Conservation (phyloP, 1,284 basidiomycete species). For the Calocybe gambosa region DNA sequence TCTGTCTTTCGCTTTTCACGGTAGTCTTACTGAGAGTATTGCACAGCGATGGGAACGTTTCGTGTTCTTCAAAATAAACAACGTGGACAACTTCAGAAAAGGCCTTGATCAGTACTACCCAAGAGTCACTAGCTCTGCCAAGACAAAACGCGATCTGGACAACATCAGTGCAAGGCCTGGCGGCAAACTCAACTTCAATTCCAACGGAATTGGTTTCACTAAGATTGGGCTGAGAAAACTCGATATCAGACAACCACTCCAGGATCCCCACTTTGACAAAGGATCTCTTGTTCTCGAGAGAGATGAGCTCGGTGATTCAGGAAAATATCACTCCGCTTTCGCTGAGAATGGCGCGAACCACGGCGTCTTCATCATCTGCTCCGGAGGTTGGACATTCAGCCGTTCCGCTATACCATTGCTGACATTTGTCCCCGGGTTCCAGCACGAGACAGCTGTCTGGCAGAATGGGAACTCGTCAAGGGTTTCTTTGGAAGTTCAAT, state of each 20-base stretch:
- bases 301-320: too few species aligned
- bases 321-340: too few species aligned
- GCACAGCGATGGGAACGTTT: not conserved
- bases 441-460: too few species aligned
- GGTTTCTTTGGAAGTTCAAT: constrained; percentile 4
- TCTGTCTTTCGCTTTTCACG: too few species aligned
- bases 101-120: not conserved
- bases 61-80: not conserved
- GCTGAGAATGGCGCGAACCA: too few species aligned
- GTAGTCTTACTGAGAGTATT: not conserved
- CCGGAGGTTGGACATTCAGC: too few species aligned
- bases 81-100: not conserved
- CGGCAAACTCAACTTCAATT: not conserved
- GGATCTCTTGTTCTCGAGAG: too few species aligned
- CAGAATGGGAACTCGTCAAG: not conserved
- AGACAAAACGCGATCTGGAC: not conserved
- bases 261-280: too few species aligned
- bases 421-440: too few species aligned
- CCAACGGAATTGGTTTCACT: not conserved
- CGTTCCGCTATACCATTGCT: too few species aligned
- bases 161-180: not conserved
- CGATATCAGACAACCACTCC: too few species aligned
- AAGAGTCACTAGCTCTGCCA: not conserved
- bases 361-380: too few species aligned
- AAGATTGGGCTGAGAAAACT: not conserved